A percentile compares a stretch with the other conserved stretches of the same genome.
Evolutionary conservation across 352 stramenopile genomes (phyloP).

Genomic region (Phytophthora melonis): DNA sequence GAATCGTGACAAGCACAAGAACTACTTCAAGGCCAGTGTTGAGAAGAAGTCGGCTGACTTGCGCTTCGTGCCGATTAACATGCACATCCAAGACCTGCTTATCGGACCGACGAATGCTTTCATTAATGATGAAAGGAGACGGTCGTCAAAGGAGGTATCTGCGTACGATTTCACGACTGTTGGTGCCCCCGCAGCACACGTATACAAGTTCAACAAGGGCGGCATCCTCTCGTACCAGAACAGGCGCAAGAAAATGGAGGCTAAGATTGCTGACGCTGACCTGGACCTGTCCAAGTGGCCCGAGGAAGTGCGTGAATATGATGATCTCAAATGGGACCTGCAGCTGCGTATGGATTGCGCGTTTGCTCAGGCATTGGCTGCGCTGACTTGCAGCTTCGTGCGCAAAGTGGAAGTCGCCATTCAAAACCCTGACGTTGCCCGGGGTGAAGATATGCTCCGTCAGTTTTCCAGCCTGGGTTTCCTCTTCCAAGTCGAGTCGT

Average conservation of each 20-base stretch:
- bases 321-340: conserved; percentile 88
- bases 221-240: conserved; percentile 85
- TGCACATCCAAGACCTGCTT: conserved; percentile 88
- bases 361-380: conserved; percentile 80
- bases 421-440: conserved; percentile 75
- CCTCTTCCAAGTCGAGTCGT: conserved; percentile 92
- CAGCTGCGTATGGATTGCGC: conserved; percentile 86
- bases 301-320: conserved; percentile 83
- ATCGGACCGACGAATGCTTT: conserved; percentile 87
- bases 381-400: conserved; percentile 82
- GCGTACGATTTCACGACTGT: conserved; percentile 90
- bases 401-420: conserved; percentile 89
- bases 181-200: conserved; percentile 80
- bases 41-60: conserved; percentile 87
- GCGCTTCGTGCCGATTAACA: conserved; percentile 88
- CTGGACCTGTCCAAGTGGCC: conserved; percentile 81
- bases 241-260: conserved; percentile 84
- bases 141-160: conserved; percentile 83
- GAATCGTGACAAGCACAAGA: conserved; percentile 90
- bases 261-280: conserved; percentile 74
- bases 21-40: conserved; percentile 91
- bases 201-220: conserved; percentile 91
- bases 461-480: conserved; percentile 87
- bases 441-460: conserved; percentile 84
- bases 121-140: conserved; percentile 82